Evolutionary conservation across 1,284 basidiomycete genomes (phyloP).

Genomic region (Pholiota adiposa): DNA sequence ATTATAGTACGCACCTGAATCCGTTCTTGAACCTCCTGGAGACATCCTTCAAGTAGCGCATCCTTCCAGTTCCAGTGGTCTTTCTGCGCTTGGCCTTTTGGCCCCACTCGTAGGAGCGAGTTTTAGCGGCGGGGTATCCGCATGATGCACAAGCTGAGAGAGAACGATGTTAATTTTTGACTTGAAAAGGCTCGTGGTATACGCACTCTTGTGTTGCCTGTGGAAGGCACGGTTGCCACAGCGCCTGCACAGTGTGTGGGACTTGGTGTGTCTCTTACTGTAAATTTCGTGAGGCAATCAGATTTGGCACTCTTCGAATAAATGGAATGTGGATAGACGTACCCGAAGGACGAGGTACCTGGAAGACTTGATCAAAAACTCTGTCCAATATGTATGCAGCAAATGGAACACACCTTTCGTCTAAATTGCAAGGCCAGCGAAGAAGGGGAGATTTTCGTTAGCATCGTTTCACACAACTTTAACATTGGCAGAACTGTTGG

Average conservation of each 20-base stretch:
- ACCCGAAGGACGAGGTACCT: conserved; percentile 94
- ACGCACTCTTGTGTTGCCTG: conserved; percentile 95
- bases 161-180: neutral
- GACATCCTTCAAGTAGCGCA: conserved; percentile 93
- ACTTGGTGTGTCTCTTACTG: conserved; percentile 98
- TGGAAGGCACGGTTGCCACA: conserved; percentile 95
- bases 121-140: conserved; percentile 95
- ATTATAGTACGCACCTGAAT: conserved; percentile 67
- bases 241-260: conserved; percentile 96
- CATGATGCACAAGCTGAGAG: conserved; percentile 88
- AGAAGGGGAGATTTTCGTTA: conserved; percentile 15
- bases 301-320: neutral
- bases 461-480: conserved; percentile 3
- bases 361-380: conserved; percentile 19
- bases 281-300: conserved; percentile 15
- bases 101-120: conserved; percentile 97
- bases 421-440: conserved; percentile 35
- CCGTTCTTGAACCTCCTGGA: conserved; percentile 98
- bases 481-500: conserved; percentile 1
- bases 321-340: conserved; percentile 36
- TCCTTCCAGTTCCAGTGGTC: conserved; percentile 97
- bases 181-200: neutral
- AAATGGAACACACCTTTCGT: conserved; percentile 71
- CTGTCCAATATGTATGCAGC: neutral
- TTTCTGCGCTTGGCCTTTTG: conserved; percentile 99